Evolutionary conservation across 73 alveolate species (phyloP).

Genomic region (Tetrahymena elliotti): DNA sequence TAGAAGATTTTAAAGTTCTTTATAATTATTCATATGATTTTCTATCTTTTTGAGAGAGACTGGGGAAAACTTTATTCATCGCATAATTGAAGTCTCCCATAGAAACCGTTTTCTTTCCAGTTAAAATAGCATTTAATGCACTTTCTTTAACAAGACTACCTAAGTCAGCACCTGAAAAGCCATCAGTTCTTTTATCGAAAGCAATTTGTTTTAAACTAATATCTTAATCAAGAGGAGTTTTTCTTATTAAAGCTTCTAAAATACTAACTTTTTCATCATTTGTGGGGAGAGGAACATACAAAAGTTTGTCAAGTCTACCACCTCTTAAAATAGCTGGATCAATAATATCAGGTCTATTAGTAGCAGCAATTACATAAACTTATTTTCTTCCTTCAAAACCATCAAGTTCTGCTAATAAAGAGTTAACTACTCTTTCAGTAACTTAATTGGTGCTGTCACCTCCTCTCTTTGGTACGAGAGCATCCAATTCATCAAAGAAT

Average conservation of each 20-base stretch:
- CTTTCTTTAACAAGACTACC: constrained; percentile 95
- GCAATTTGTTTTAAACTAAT: constrained; percentile 74
- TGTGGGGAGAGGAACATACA: constrained; percentile 97
- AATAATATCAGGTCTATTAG: constrained; percentile 98
- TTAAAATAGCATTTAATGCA: constrained; percentile 75
- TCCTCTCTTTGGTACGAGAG: constrained; percentile 96
- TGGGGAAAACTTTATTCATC: constrained; percentile 77
- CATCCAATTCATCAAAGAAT: constrained; percentile 99
- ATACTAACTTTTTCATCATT: constrained; percentile 85
- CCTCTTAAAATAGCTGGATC: constrained; percentile 99
- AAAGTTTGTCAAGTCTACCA: constrained; percentile 87
- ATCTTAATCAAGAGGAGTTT: constrained; percentile 64
- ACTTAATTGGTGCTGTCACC: constrained; percentile 65
- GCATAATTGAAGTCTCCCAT: constrained; percentile 77
- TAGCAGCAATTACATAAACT: constrained; percentile 98
- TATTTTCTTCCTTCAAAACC: constrained; percentile 94
- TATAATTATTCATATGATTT: constrained; percentile 56
- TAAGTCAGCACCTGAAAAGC: constrained; percentile 99
- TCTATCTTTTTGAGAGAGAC: constrained; percentile 76
- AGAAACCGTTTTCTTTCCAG: constrained; percentile 47
- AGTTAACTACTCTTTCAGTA: constrained; percentile 96
- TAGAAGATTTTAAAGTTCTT: not conserved
- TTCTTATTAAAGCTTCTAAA: constrained; percentile 75
- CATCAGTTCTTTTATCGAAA: constrained; percentile 65
- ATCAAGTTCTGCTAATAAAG: constrained; percentile 98